Evolutionary conservation across 805 yeast genomes (phyloP), one percentile per base, ranked within the genome.

Genomic region (Candida sphagnicola): DNA sequence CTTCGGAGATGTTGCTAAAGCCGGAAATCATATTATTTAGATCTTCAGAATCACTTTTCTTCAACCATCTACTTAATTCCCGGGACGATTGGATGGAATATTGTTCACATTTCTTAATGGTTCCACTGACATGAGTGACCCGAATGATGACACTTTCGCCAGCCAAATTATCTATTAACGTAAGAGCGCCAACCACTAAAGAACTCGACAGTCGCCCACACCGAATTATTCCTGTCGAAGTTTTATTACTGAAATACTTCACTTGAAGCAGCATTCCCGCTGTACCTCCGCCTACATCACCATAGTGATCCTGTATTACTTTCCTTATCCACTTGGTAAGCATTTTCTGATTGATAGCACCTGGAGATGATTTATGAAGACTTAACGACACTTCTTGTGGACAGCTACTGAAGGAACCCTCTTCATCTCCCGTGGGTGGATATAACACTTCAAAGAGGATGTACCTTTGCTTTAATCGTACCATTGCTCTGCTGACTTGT

Each of bases 391-490:
- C 59, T 8, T 62, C 55, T n/a, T 59, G 51, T 8, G 67, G 62
- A 0, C 72, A 51, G 1, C 33, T 37, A 21, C 62, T 51, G 43
- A 53, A 65, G 4, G 35, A 57, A 5, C 49, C 53, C 1, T 49
- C 49, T 1, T 42, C 47, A 3, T 18, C 15, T 59, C 35, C 37
- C 3, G 50, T 24, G 0, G 71, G 75, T 0, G 95, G 95, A 47
- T 80, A 80, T 4, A 85, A 58, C 0, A 90, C 61, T 48, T 89
- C 95, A 57, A 91, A 90, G 3, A 89, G 68, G 10, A 90, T 70
- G 51, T 91, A 90, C 48, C 98, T 67, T 13, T 89, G 80, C 58
- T 90, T 90, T 19, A 90, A 69, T 52, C 98, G 76, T 12, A 90
- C 98, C 98, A 90, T 90, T 11, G 15, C 12, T 10, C n/a, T n/a